These are phyloP conservation scores for Seiridium unicorne DNA, from an alignment of 2,329 filamentous ascomycete species.

Conservation along the genomic window DNA sequence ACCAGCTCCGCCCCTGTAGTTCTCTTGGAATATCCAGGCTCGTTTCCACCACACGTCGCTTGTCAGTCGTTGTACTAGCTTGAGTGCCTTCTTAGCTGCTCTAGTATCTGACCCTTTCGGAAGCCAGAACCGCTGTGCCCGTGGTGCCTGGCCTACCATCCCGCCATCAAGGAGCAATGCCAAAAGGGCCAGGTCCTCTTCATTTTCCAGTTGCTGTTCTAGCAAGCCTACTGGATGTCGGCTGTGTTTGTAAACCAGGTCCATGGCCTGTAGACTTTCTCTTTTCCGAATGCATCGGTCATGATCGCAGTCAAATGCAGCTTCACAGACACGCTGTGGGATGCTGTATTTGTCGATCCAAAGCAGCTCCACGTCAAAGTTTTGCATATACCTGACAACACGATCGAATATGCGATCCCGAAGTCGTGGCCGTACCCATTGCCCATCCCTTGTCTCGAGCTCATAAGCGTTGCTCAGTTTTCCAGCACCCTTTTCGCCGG, in stretches of 20 bases:
- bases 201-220: slow-evolving; percentile 13
- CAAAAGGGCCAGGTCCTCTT: slow-evolving; percentile 15
- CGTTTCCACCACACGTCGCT: slow-evolving; percentile 26
- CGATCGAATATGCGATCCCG: slow-evolving; percentile 8
- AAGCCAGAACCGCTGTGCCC: background rate
- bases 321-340: slow-evolving; percentile 13
- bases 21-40: slow-evolving; percentile 34
- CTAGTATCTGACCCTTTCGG: background rate
- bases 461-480: background rate
- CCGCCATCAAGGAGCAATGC: slow-evolving; percentile 14
- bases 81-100: slow-evolving; percentile 16
- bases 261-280: slow-evolving; percentile 28
- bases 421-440: background rate
- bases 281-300: slow-evolving; percentile 20
- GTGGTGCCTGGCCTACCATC: slow-evolving; percentile 9
- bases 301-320: slow-evolving; percentile 12
- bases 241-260: slow-evolving; percentile 29
- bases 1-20: slow-evolving; percentile 23
- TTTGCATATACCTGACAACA: slow-evolving; percentile 6
- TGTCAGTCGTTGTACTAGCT: slow-evolving; percentile 22
- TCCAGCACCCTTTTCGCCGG: background rate
- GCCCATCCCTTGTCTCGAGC: background rate
- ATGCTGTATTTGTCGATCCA: slow-evolving; percentile 13
- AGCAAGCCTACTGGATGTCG: slow-evolving; percentile 28
- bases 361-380: background rate